Evolutionary conservation across 352 stramenopile species (phyloP), one percentile per base, ranked within the genome.

Genomic region (Phytophthora podocarpi): DNA sequence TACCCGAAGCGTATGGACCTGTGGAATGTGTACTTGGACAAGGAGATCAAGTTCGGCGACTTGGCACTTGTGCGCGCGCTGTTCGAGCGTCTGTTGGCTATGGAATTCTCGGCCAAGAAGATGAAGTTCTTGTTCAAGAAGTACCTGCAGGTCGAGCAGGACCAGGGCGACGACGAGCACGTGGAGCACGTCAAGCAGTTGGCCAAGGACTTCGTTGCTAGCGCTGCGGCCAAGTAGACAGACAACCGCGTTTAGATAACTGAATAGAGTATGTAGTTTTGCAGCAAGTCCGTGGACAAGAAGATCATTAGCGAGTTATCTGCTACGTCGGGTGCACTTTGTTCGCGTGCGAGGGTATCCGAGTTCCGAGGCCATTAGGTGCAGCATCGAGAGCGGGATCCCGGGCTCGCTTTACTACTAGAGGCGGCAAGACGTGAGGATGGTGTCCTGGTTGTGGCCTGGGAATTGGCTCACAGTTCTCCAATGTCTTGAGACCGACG

Each of bases 111-210:
- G 7, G 86, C 97, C 58, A 98, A 98, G 71, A 97, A 98, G 86
- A 98, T 99, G 95, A 98, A 98, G 78, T 97, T 95, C 59, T 65
- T 98, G 56, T 99, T 99, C 81, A 98, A 98, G 70, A 98, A 98
- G 71, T 98, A 89, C 77, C 84, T 98, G 59, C 70, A 84, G 21
- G 96, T 98, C 52, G 96, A 99, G 80, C 87, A 98, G 62, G 82
- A 91, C 10, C 85, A 98, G 68, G 96, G 96, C 34, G 84, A 96
- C 51, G 85, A 89, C 46, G 76, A 84, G 9, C 86, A 71, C 45
- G 85, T 96, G 56, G 87, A 97, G 53, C 78, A 89, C 59, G 96
- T 99, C 45, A 98, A 98, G 81, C 82, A 97, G 62, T 79, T 98
- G 60, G 96, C 96, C n/a, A 93, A 93, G 74, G 75, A 88, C 51